phyloP scores from a whole-genome alignment of 179 eudicot species.

The Patellifolia procumbens region DNA sequence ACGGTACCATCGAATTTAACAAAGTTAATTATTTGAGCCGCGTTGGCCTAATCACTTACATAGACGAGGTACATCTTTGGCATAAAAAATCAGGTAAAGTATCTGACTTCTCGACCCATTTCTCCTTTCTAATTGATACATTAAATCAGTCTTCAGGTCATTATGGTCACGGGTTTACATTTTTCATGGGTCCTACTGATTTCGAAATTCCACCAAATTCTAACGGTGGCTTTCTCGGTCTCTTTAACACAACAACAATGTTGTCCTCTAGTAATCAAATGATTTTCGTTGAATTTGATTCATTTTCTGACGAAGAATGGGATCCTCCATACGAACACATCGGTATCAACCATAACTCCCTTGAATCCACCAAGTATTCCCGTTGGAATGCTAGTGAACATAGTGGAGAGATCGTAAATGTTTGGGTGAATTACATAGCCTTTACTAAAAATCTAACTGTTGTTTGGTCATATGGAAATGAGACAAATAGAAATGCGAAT shows the following conservation, averaged over 20 bases:
- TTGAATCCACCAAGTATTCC: conserved; percentile 24
- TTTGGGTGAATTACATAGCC: conserved; percentile 43
- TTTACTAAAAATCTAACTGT: conserved; percentile 40
- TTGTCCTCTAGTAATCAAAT: conserved; percentile 29
- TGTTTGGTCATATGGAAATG: conserved; percentile 33
- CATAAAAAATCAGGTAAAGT: too few relatives aligned
- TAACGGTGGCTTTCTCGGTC: conserved; percentile 52
- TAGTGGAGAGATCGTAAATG: conserved; percentile 39
- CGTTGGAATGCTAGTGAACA: conserved; percentile 52
- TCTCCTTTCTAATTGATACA: too few relatives aligned
- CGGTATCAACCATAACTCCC: conserved; percentile 48
- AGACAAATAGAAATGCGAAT: conserved; percentile 12
- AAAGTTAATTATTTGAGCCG: too few relatives aligned
- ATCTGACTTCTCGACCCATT: too few relatives aligned
- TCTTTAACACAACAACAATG: conserved; percentile 41
- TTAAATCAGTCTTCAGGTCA: too few relatives aligned
- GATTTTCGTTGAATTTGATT: conserved; percentile 46
- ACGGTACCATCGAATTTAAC: too few relatives aligned
- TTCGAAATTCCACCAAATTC: conserved; percentile 52
- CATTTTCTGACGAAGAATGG: conserved; percentile 34
- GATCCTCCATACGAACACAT: conserved; percentile 52
- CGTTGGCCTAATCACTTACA: too few relatives aligned
- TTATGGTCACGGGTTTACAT: conserved; percentile 32
- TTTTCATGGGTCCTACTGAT: conserved; percentile 40
- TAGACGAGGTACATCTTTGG: too few relatives aligned